These are phyloP conservation scores for Paraphoma sp. DNA, from an alignment of 2,329 filamentous ascomycete species.

Conservation along the genomic window DNA sequence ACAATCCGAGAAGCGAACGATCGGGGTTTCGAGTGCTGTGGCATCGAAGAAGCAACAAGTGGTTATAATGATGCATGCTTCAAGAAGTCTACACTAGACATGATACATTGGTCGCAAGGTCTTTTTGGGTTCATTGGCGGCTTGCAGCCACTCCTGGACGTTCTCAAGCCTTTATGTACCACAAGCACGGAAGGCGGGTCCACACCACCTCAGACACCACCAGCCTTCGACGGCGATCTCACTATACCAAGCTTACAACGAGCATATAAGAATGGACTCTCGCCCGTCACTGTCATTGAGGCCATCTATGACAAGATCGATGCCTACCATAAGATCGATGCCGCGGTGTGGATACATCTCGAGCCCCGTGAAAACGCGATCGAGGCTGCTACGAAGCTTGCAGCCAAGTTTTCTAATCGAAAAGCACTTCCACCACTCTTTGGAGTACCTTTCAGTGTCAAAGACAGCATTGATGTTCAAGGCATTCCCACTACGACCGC, in stretches of 20 bases:
- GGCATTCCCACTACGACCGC: slow-evolving; percentile 60
- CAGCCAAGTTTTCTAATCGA: slow-evolving; percentile 48
- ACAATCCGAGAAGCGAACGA: slow-evolving; percentile 65
- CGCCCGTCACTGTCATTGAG: slow-evolving; percentile 54
- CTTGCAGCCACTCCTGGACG: slow-evolving; percentile 49
- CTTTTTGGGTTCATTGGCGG: slow-evolving; percentile 59
- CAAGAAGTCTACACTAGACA: slow-evolving; percentile 57
- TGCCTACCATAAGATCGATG: slow-evolving; percentile 55
- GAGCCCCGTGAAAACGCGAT: slow-evolving; percentile 49
- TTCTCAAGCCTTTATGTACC: slow-evolving; percentile 24
- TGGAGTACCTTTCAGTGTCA: slow-evolving; percentile 64
- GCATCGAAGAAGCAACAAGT: slow-evolving; percentile 52
- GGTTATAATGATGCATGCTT: slow-evolving; percentile 57
- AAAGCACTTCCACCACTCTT: slow-evolving; percentile 58
- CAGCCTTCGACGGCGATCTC: slow-evolving; percentile 51
- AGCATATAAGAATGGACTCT: slow-evolving; percentile 54
- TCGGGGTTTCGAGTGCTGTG: slow-evolving; percentile 66
- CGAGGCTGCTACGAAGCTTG: slow-evolving; percentile 50
- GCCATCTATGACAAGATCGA: slow-evolving; percentile 57
- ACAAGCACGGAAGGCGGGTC: neutral
- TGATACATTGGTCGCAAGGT: slow-evolving; percentile 59
- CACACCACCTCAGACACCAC: slow-evolving; percentile 46
- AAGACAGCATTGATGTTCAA: slow-evolving; percentile 63
- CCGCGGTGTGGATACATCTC: slow-evolving; percentile 61
- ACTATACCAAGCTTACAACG: slow-evolving; percentile 52